Evolutionary conservation across 2,329 filamentous ascomycete genomes (phyloP), one percentile per base, ranked within the genome.

Genomic region (Ophiocordyceps sinensis): DNA sequence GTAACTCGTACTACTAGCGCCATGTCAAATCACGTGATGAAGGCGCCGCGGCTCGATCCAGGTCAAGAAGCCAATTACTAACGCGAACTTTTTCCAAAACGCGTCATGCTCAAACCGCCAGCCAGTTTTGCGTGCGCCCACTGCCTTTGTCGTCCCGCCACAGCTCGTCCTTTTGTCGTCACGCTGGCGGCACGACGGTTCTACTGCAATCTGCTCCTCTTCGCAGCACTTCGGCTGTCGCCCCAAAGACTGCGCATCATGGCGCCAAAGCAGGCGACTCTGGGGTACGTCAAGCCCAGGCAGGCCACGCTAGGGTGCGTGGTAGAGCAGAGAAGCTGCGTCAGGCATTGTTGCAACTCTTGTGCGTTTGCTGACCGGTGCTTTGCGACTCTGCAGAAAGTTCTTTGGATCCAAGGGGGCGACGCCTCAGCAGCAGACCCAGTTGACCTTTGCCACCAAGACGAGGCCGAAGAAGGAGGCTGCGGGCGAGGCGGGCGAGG

Each of bases 221-320:
- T 32, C 10, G 45, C 42, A 28, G 23, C 41, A 32, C 28, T 43
- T 30, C 26, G 39, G 38, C 39, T 38, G n/a, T 31, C 41, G 30
- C 37, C 41, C 28, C 28, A 34, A 31, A 48, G 39, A 41, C 17
- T 45, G 36, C 46, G 41, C 44, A 51, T 50, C 49, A 69, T 70
- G 64, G 65, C 67, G 50, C 65, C 65, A 36, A 87, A 85, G 59
- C 86, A 94, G 65, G 78, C 83, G 53, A 94, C 84, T 45, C 66
- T 94, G 60, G 85, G 85, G 87, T 94, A 91, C 66, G 86, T 89
- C 47, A 80, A 76, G 63, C 66, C 78, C 53, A 70, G 71, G 48
- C 84, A 89, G 68, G 76, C 72, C 56, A 85, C 79, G 51, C 65
- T 89, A 60, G 75, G 79, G 83, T 87, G 59, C 49, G 76, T 63